These are phyloP conservation scores for Fusarium penzigii DNA, from an alignment of 2,329 filamentous ascomycete genomes.

Conservation along the genomic window DNA sequence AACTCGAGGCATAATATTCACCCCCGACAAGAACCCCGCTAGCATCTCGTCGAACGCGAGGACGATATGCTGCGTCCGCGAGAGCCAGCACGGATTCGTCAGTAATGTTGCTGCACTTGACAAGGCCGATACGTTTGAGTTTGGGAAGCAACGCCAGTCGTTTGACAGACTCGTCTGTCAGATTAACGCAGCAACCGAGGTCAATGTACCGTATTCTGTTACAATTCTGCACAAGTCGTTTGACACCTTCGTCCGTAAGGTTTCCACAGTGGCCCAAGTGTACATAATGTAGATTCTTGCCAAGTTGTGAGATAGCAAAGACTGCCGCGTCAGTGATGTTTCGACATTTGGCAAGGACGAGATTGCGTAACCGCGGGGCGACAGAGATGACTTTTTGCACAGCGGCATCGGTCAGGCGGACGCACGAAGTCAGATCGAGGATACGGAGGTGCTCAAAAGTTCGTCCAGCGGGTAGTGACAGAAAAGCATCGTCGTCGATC, in stretches of 20 bases:
- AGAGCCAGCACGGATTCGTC: conserved; percentile 85
- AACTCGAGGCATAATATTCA: conserved; percentile 61
- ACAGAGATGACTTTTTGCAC: conserved; percentile 85
- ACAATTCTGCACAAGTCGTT: conserved; percentile 79
- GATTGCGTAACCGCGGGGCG: conserved; percentile 84
- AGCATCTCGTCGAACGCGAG: conserved; percentile 49
- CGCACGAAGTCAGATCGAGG: conserved; percentile 88
- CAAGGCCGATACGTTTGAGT: conserved; percentile 88
- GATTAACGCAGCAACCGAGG: conserved; percentile 85
- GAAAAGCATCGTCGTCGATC: conserved; percentile 86
- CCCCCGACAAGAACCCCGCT: conserved; percentile 49
- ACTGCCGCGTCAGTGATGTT: conserved; percentile 90
- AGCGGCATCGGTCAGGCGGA: conserved; percentile 79
- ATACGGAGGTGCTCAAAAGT: conserved; percentile 88
- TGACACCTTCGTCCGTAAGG: conserved; percentile 88
- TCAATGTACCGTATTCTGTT: conserved; percentile 98
- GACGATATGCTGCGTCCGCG: conserved; percentile 66
- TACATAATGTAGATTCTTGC: conserved; percentile 96
- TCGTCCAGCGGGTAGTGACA: conserved; percentile 68
- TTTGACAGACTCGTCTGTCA: conserved; percentile 85
- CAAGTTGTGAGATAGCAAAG: conserved; percentile 80
- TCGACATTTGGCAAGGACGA: conserved; percentile 92
- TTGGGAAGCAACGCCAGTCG: conserved; percentile 87
- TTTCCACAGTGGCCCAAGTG: conserved; percentile 91
- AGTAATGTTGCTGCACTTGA: conserved; percentile 90